These are phyloP conservation scores for Microbotryum lychnidis-dioicae DNA, from an alignment of 1,284 basidiomycete genomes.

Conservation along the genomic window DNA sequence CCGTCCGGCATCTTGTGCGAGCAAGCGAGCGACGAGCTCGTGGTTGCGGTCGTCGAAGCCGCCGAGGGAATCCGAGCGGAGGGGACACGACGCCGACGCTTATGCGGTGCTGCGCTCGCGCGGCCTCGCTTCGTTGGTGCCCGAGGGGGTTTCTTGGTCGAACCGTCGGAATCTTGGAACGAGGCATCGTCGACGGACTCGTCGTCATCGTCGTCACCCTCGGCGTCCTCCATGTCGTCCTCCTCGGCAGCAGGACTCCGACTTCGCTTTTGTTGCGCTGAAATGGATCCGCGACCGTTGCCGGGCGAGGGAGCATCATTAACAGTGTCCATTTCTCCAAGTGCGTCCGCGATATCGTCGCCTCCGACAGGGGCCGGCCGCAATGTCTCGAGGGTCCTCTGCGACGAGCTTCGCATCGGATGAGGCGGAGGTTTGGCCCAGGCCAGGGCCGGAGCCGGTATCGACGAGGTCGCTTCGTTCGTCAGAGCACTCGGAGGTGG, in stretches of 20 bases:
- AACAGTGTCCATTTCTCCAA: background rate
- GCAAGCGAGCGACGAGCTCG: constrained; percentile 19
- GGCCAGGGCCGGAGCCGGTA: constrained; percentile 3
- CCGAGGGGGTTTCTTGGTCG: background rate
- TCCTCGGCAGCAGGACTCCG: constrained; percentile 11
- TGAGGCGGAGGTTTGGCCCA: background rate
- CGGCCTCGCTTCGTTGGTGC: background rate
- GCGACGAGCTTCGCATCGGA: background rate
- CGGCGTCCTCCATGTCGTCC: constrained; percentile 1
- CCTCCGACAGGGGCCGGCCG: background rate
- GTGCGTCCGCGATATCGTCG: background rate
- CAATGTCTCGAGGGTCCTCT: background rate
- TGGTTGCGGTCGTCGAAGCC: background rate
- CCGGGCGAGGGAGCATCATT: background rate
- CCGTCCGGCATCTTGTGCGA: constrained; percentile 13
- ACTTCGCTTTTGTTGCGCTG: constrained; percentile 6
- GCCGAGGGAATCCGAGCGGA: background rate
- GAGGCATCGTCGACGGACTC: constrained; percentile 11
- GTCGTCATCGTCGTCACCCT: background rate
- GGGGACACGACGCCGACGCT: constrained; percentile 12
- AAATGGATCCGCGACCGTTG: background rate
- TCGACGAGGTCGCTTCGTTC: no score
- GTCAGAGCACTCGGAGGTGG: no score
- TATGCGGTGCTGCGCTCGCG: background rate
- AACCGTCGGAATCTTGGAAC: constrained; percentile 10